Evolutionary conservation across 306 rosid genomes (phyloP).

Genomic region (Cucurbita pepo): DNA sequence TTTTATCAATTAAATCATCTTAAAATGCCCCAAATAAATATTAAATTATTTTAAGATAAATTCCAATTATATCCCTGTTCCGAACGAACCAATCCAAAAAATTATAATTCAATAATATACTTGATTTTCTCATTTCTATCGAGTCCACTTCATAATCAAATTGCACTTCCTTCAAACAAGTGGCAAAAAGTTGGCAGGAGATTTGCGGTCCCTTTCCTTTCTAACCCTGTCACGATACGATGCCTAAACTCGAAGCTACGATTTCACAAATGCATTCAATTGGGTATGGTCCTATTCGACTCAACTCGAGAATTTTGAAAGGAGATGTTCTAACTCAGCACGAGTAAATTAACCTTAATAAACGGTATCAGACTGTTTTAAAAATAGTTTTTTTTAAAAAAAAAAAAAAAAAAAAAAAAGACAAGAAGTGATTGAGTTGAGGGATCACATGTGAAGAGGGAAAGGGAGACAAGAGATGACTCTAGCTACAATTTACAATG

Average conservation of each 20-base stretch:
- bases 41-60: too few species aligned
- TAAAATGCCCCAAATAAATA: too few species aligned
- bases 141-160: neutral
- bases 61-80: too few species aligned
- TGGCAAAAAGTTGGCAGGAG: neutral
- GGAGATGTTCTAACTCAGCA: too few species aligned
- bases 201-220: conserved; percentile 4
- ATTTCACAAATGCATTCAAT: neutral
- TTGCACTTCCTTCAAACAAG: neutral
- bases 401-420: neutral
- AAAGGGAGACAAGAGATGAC: conserved; percentile 1
- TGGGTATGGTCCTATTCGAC: neutral
- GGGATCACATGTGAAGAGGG: conserved; percentile 1
- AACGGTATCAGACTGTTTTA: too few species aligned
- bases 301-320: too few species aligned
- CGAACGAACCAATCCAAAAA: too few species aligned
- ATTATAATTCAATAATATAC: too few species aligned
- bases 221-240: neutral
- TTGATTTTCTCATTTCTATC: too few species aligned
- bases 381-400: too few species aligned
- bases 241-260: neutral
- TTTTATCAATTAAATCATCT: too few species aligned
- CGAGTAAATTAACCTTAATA: too few species aligned
- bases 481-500: neutral
- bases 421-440: neutral